Conservation (phyloP, 2,329 filamentous ascomycete genomes). For the Cladosporium sp. region DNA sequence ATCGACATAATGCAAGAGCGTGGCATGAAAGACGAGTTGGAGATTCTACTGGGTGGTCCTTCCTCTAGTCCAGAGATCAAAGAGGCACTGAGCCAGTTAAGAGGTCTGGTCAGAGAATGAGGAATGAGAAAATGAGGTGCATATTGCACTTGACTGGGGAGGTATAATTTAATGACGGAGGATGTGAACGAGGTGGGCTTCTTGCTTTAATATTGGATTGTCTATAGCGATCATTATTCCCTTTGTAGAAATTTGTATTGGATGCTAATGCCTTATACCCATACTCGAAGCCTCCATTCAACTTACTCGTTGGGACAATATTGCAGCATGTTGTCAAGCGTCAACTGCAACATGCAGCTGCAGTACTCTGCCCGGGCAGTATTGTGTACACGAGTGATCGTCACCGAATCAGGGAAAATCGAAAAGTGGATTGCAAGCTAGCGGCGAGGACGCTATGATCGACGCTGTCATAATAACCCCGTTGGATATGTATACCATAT, state of each 20-base stretch:
- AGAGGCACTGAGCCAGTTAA: slow-evolving; percentile 20
- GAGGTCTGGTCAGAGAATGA: slow-evolving; percentile 10
- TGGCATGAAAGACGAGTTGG: slow-evolving; percentile 55
- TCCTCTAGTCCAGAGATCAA: slow-evolving; percentile 24
- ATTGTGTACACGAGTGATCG: background rate
- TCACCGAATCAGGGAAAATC: background rate
- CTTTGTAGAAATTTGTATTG: background rate
- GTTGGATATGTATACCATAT: background rate
- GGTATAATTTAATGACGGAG: background rate
- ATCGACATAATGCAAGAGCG: slow-evolving; percentile 59
- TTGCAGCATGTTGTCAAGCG: background rate
- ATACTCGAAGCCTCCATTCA: background rate
- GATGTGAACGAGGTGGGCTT: background rate
- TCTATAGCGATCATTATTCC: background rate
- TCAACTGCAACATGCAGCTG: too few relatives aligned
- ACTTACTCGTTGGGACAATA: background rate
- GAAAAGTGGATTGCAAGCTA: background rate
- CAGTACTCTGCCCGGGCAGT: background rate
- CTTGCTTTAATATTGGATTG: background rate
- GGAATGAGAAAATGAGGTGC: background rate
- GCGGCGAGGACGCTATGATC: background rate
- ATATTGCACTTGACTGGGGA: background rate
- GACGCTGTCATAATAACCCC: background rate
- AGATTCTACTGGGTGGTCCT: slow-evolving; percentile 26
- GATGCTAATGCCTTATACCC: background rate